Evolutionary conservation across 179 eudicot genomes (phyloP).

Genomic region (Gypsophila paniculata): DNA sequence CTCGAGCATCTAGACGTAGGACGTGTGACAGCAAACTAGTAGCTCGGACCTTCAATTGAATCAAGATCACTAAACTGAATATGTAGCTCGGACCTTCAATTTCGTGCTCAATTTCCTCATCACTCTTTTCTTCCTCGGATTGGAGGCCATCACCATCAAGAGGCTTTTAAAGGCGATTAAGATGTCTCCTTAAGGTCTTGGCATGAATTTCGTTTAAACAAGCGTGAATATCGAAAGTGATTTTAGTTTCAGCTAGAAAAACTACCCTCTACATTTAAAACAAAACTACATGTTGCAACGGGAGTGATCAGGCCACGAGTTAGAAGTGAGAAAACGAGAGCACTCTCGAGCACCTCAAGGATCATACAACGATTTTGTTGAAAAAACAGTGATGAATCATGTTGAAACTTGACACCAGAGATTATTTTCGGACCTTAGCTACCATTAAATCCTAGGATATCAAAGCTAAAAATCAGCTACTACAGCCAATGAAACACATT

Average conservation of each 20-base stretch:
- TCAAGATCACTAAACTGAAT: background rate
- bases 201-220: slow-evolving; percentile 85
- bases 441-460: too few relatives aligned
- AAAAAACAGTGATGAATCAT: too few relatives aligned
- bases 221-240: slow-evolving; percentile 48
- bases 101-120: slow-evolving; percentile 48
- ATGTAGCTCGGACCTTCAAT: slow-evolving; percentile 35
- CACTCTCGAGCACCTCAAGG: too few relatives aligned
- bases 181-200: slow-evolving; percentile 65
- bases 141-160: slow-evolving; percentile 33
- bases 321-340: too few relatives aligned
- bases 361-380: too few relatives aligned
- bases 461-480: too few relatives aligned
- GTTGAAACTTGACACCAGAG: too few relatives aligned
- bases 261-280: background rate
- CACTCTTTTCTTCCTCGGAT: slow-evolving; percentile 35
- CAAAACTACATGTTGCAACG: background rate
- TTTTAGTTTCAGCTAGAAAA: background rate
- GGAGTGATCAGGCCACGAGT: too few relatives aligned
- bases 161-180: slow-evolving; percentile 67
- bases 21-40: slow-evolving; percentile 21
- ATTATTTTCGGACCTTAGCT: too few relatives aligned
- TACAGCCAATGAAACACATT: too few relatives aligned
- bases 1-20: slow-evolving; percentile 41
- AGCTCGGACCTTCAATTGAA: background rate